Percentiles rank a stretch among this genome's conserved stretches.
Conservation (phyloP, 176 grass and related monocot genomes). For the Oryza brachyantha region DNA sequence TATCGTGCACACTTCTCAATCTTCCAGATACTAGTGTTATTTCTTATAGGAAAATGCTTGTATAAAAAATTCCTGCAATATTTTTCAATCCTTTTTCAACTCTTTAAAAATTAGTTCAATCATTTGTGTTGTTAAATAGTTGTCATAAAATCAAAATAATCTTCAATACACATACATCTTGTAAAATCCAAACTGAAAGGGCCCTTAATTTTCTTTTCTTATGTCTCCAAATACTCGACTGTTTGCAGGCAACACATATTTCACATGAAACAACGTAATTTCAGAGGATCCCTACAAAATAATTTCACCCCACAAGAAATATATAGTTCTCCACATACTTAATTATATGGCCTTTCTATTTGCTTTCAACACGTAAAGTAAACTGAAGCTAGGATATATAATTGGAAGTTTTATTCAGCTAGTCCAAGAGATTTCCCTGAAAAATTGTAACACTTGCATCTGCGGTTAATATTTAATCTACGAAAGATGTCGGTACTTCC, state of each 20-base stretch:
- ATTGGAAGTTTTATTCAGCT: neutral
- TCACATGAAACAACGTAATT: neutral
- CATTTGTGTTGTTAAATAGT: too few species aligned
- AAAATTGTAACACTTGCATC: neutral
- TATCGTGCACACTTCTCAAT: too few species aligned
- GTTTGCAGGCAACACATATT: neutral
- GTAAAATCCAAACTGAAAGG: too few species aligned
- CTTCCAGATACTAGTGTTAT: too few species aligned
- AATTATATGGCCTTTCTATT: neutral
- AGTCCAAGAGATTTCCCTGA: neutral
- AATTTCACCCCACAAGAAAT: neutral
- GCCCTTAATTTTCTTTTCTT: too few species aligned
- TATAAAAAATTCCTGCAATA: too few species aligned
- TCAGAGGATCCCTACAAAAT: neutral
- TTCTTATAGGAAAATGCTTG: too few species aligned
- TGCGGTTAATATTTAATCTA: neutral
- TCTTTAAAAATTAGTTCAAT: too few species aligned
- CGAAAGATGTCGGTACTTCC: slow-evolving; percentile 4
- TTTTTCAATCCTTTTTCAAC: too few species aligned
- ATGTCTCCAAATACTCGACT: too few species aligned
- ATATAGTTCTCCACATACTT: neutral
- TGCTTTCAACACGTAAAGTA: neutral
- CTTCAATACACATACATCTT: too few species aligned
- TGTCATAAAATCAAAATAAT: too few species aligned
- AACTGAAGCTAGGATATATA: neutral